Evolutionary conservation across 2,329 filamentous ascomycete species (phyloP), one percentile per base, ranked within the genome.

Genomic region (Claviceps cyperi): DNA sequence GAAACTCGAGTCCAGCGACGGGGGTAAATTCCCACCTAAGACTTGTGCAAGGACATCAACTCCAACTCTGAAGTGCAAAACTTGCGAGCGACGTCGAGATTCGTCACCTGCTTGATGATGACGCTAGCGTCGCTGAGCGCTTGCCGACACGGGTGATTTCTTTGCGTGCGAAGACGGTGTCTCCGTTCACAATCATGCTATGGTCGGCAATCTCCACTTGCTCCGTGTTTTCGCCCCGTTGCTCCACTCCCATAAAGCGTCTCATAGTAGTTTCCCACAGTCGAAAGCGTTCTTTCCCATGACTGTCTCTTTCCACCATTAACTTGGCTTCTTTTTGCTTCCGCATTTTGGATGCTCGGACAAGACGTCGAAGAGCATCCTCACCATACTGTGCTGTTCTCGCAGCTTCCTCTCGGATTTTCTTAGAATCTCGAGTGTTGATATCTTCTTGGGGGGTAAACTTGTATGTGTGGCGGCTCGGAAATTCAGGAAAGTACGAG

Each of bases 121-220:
- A 51, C 38, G 56, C 50, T 37, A 64, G 39, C 14, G 52, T 51
- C 22, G 59, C 61, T 22, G 62, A 57, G 51, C 72, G 68, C 54
- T 71, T 71, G 8, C 68, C 69, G n/a, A 66, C 58, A 32, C 74
- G 69, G 3, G 73, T 70, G 9, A 76, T 61, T 53, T 78, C 75
- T 54, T 75, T 75, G 40, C 79, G 73, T 43, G 72, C 66, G 53
- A 75, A 77, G 9, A 65, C 62, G 48, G 67, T 68, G 24, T 78
- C 74, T 2, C 76, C 71, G 54, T 83, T 80, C 36, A 83, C 78
- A 61, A 83, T 78, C 69, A 81, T 80, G 59, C 77, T 81, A 56
- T 79, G 73, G 52, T 83, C 78, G 2, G 77, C 76, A 57, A 76
- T 77, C 55, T 81, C 77, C 17, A 68, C 62, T 41, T 69, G 61